Percentiles rank a stretch among this genome's conserved stretches.
phyloP scores from a whole-genome alignment of 2,329 filamentous ascomycete genomes.

The Lecanoromycetidae sp. region DNA sequence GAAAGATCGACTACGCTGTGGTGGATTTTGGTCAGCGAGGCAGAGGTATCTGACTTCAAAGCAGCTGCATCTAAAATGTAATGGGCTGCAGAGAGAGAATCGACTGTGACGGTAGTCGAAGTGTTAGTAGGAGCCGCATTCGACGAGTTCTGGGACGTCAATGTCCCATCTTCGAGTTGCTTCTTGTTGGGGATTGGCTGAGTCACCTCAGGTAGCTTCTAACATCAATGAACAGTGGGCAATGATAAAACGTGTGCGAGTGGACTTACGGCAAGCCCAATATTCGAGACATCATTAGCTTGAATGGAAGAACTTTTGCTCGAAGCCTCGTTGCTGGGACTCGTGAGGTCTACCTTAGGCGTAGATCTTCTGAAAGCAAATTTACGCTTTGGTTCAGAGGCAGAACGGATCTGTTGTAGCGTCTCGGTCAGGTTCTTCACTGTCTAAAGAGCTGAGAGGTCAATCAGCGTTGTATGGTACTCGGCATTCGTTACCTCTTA shows the following conservation, averaged over 20 bases:
- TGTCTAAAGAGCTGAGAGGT: constrained; percentile 36
- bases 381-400: constrained; percentile 60
- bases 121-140: neutral
- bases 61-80: constrained; percentile 46
- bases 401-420: constrained; percentile 56
- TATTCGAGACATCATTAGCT: neutral
- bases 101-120: neutral
- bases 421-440: constrained; percentile 73
- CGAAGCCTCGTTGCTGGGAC: neutral
- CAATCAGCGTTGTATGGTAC: constrained; percentile 4
- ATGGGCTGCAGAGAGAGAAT: constrained; percentile 19
- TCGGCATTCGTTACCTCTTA: constrained; percentile 27
- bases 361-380: constrained; percentile 64
- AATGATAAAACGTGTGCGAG: neutral
- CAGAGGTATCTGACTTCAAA: constrained; percentile 43
- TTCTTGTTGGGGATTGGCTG: too few relatives aligned
- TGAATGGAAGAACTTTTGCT: neutral
- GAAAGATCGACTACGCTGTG: constrained; percentile 73
- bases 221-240: neutral
- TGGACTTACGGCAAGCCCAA: neutral
- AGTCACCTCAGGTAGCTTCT: neutral
- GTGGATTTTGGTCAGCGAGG: constrained; percentile 55
- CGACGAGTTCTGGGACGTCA: neutral
- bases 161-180: neutral
- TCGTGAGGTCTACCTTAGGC: neutral